Evolutionary conservation across 768 basidiomycete genomes (phyloP).

Genomic region (Galerina sulciceps): DNA sequence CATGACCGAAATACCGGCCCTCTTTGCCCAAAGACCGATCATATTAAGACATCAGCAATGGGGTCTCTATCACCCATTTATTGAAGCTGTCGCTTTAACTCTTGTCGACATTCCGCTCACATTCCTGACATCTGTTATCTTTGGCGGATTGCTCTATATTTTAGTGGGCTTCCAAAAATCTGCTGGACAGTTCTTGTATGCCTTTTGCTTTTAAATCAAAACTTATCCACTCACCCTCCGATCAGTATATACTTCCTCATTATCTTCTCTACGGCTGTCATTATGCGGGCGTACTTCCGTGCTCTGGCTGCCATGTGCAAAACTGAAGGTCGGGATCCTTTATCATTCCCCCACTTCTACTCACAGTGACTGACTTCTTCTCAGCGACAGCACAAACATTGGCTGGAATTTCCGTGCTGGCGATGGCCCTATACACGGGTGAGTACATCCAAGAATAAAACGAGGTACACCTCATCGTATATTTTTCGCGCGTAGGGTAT

Average conservation of each 20-base stretch:
- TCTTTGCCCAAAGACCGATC: slow-evolving; percentile 65
- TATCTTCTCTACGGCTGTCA: slow-evolving; percentile 55
- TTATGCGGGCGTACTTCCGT: slow-evolving; percentile 82
- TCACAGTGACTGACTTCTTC: too few relatives aligned
- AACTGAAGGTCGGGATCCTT: slow-evolving; percentile 33
- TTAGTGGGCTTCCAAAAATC: slow-evolving; percentile 60
- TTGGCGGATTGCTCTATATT: slow-evolving; percentile 62
- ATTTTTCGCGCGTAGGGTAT: slow-evolving; percentile 42
- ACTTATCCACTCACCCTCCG: slow-evolving; percentile 31
- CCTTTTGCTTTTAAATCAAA: slow-evolving; percentile 8
- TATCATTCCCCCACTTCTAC: too few relatives aligned
- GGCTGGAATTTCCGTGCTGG: slow-evolving; percentile 46
- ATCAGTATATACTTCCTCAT: slow-evolving; percentile 63
- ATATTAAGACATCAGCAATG: slow-evolving; percentile 59
- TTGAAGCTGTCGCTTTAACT: slow-evolving; percentile 53
- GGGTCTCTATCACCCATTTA: slow-evolving; percentile 54
- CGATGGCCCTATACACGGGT: slow-evolving; percentile 36
- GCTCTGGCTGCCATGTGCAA: slow-evolving; percentile 64
- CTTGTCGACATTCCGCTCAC: slow-evolving; percentile 66
- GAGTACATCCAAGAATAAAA: neutral
- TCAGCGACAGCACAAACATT: slow-evolving; percentile 61
- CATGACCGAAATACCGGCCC: slow-evolving; percentile 67
- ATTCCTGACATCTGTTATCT: slow-evolving; percentile 45
- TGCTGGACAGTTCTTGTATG: slow-evolving; percentile 67
- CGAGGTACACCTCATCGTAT: neutral